A percentile compares a stretch with the other conserved stretches of the same genome.
Evolutionary conservation across 208 protist species (phyloP).

Genomic region (Leishmania braziliensis): DNA sequence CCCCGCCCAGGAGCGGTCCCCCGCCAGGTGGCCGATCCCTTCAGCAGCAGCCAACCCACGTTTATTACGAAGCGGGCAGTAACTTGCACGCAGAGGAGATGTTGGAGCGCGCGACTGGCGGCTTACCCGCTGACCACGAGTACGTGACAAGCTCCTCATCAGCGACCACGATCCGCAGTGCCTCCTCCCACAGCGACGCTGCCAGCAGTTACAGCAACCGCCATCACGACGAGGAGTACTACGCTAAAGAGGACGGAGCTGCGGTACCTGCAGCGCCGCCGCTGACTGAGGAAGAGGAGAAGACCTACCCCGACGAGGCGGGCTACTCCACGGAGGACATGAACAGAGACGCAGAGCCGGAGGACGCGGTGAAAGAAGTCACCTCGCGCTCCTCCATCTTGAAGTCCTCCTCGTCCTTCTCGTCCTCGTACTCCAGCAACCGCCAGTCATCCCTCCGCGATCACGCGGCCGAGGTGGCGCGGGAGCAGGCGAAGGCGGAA

Average conservation of each 20-base stretch:
- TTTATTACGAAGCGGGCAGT: constrained; percentile 10
- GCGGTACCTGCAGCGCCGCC: background rate
- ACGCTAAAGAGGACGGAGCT: background rate
- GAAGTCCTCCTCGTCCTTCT: constrained; percentile 7
- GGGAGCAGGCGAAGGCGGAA: constrained; percentile 1
- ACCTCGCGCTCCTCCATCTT: background rate
- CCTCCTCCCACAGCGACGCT: constrained; percentile 11
- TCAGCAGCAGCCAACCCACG: too few relatives aligned
- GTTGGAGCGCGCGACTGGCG: constrained; percentile 8
- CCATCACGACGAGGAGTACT: constrained; percentile 16
- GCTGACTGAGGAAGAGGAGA: background rate
- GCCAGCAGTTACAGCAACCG: background rate
- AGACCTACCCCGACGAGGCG: background rate
- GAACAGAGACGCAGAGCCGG: background rate
- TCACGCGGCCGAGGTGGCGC: background rate
- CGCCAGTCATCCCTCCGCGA: background rate
- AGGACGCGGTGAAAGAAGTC: background rate
- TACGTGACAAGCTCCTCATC: constrained; percentile 38
- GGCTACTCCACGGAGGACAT: background rate
- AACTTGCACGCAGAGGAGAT: background rate
- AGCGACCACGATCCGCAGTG: constrained; percentile 24
- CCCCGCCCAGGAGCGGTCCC: too few relatives aligned
- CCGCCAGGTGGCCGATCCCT: too few relatives aligned
- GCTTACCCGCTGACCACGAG: constrained; percentile 10
- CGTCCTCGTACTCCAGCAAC: constrained; percentile 1